phyloP scores from a whole-genome alignment of 2,329 filamentous ascomycete genomes.

The Cryphonectria parasitica region DNA sequence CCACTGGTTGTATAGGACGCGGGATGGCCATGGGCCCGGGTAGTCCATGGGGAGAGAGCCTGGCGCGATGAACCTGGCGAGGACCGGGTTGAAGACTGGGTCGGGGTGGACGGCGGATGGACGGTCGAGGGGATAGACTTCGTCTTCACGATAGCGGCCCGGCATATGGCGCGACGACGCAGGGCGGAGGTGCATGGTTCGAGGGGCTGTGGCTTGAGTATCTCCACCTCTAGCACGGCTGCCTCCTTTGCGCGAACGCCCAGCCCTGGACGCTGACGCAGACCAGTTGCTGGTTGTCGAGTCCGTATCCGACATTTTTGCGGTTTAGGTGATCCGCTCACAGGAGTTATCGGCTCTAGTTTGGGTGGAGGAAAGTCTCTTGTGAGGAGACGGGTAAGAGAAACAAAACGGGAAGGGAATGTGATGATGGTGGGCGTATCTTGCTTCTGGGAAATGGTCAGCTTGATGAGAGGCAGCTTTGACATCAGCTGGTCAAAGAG shows the following conservation, averaged over 20 bases:
- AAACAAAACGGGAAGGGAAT: background rate
- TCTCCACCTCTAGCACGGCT: background rate
- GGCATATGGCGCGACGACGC: background rate
- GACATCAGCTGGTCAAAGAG: background rate
- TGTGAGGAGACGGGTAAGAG: background rate
- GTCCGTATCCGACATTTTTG: background rate
- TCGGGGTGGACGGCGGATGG: constrained; percentile 32
- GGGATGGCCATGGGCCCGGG: constrained; percentile 30
- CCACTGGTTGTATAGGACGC: constrained; percentile 6
- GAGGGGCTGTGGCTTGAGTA: background rate
- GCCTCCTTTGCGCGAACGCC: background rate
- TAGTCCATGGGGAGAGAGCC: constrained; percentile 34
- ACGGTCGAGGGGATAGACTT: constrained; percentile 23
- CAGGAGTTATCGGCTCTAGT: background rate
- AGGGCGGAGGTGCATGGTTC: background rate
- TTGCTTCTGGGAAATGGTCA: background rate
- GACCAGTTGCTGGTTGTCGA: background rate
- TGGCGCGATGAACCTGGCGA: constrained; percentile 34
- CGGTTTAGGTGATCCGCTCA: background rate
- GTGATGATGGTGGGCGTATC: background rate
- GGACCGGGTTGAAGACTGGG: constrained; percentile 34
- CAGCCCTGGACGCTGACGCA: background rate
- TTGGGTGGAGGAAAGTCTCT: background rate
- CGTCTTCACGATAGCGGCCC: constrained; percentile 34
- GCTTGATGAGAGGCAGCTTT: background rate